Base-by-base conservation (phyloP, 139 green algal genomes). In the Picocystis salinarum region DNA sequence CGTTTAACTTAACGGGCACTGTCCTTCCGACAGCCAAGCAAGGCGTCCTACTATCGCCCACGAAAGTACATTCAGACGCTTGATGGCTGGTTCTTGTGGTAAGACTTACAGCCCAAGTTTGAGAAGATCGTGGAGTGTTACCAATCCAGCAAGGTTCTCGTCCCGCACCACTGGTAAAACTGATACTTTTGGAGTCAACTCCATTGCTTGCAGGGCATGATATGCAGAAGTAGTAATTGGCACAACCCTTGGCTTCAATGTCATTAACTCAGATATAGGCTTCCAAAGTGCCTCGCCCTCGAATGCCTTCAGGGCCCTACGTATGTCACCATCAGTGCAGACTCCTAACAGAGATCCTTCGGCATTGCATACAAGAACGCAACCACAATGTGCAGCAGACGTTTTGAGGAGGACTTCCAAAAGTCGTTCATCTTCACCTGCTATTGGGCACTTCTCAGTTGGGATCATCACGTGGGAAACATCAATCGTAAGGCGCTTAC, bases 101-200 rank as follows among this genome's bases (percentile, higher is more conserved):
- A 10, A 10, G 52, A 59, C 30, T 58, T 61, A 77, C 2, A 77
- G 46, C 10, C 68, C 68, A 2, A 61, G 61, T 4, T 23, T 46
- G 34, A 77, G 57, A 1, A 77, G 59, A 28, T 40, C 49, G 39
- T 77, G 68, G 22, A 77, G 61, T 2, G 68, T 77, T 45, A 77
- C 42, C n/a, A 77, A 34, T 10, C 68, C 68, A 5, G 40, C 27
- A 28, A 77, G 33, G 23, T 28, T 34, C 7, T 37, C 37, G 7
- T 26, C 50, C 2, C 70, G 49, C 31, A 77, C 50, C 18, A 77
- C 68, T 0, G 68, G 68, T 28, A 77, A 40, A 44, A 67, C 66
- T 9, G 55, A 53, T 3, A 77, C 62, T 47, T 63, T 63, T 9
- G 67, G 62, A 5, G 28, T 49, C 15, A 23, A 0, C 49, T 76